Percentiles rank a stretch among this genome's conserved stretches.
Evolutionary conservation across 1,284 basidiomycete species (phyloP).

Genomic region (Leccinum pallidistipes): DNA sequence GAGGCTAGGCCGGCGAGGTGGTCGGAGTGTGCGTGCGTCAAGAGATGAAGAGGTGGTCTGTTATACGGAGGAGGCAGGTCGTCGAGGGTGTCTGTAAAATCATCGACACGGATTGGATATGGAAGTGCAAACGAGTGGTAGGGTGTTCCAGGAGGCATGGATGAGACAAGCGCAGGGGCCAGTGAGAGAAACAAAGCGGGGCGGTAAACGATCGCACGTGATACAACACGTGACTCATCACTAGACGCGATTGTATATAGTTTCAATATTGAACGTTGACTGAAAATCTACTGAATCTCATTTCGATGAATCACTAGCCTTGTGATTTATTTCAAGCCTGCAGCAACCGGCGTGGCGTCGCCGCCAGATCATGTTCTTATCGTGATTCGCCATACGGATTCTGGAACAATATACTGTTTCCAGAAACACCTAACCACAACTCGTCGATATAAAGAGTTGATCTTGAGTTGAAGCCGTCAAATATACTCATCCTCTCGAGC

Average conservation of each 20-base stretch:
- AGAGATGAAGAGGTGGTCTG: slow-evolving; percentile 64
- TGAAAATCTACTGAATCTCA: too few relatives aligned
- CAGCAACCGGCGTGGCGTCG: too few relatives aligned
- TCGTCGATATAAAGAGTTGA: too few relatives aligned
- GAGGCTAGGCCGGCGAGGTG: slow-evolving; percentile 71
- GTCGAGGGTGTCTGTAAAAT: slow-evolving; percentile 53
- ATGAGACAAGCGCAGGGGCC: not conserved
- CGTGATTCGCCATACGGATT: too few relatives aligned
- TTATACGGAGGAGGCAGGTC: slow-evolving; percentile 36
- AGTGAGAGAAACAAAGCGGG: too few relatives aligned
- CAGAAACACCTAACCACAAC: too few relatives aligned
- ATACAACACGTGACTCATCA: not conserved
- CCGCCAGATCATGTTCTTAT: too few relatives aligned
- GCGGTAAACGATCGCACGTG: not conserved
- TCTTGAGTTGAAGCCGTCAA: not conserved
- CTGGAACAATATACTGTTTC: too few relatives aligned
- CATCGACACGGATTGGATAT: slow-evolving; percentile 80
- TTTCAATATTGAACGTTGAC: too few relatives aligned
- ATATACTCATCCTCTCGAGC: not conserved
- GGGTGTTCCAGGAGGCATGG: slow-evolving; percentile 71
- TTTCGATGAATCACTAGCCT: too few relatives aligned
- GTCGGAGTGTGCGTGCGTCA: slow-evolving; percentile 86
- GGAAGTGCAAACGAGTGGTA: slow-evolving; percentile 64
- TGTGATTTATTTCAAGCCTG: not conserved
- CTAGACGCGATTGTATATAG: too few relatives aligned